A percentile compares a stretch with the other conserved stretches of the same genome.
Conservation (phyloP, 192 early-diverging fungal genomes). For the Backusella luteola region DNA sequence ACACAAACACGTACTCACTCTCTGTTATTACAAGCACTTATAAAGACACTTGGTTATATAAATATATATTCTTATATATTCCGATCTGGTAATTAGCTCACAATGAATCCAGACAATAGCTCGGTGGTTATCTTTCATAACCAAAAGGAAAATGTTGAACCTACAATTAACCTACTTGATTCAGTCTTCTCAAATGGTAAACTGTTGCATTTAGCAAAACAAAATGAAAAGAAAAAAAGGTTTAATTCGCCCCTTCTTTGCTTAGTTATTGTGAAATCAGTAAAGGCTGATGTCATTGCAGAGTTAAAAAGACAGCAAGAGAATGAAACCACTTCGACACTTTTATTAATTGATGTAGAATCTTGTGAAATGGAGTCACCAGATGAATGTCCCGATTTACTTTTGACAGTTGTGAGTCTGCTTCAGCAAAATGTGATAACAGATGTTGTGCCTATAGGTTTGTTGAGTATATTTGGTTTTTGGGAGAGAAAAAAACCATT, state of each 20-base stretch:
- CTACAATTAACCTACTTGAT: not conserved
- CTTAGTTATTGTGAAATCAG: not conserved
- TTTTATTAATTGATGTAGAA: constrained; percentile 7
- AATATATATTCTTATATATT: constrained; percentile 1
- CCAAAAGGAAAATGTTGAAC: not conserved
- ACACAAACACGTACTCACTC: not conserved
- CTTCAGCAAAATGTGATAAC: not conserved
- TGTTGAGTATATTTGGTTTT: not conserved
- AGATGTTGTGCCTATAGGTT: constrained; percentile 8
- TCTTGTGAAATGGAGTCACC: not conserved
- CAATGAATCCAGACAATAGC: constrained; percentile 9
- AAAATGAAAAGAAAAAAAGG: not conserved
- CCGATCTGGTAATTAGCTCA: not conserved
- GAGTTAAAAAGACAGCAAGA: constrained; percentile 4
- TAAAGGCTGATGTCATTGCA: not conserved
- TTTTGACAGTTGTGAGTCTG: constrained; percentile 5
- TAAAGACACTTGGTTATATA: not conserved
- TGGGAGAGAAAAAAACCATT: too few species aligned
- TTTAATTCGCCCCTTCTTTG: not conserved
- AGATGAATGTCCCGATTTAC: constrained; percentile 5
- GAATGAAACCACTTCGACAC: constrained; percentile 8
- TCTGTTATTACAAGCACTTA: too few species aligned
- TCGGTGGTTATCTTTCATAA: constrained; percentile 11
- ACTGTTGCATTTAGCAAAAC: not conserved
- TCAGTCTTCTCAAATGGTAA: constrained; percentile 9